Base-by-base conservation (phyloP, 2,329 filamentous ascomycete genomes). In the Diaporthe ilicicola region DNA sequence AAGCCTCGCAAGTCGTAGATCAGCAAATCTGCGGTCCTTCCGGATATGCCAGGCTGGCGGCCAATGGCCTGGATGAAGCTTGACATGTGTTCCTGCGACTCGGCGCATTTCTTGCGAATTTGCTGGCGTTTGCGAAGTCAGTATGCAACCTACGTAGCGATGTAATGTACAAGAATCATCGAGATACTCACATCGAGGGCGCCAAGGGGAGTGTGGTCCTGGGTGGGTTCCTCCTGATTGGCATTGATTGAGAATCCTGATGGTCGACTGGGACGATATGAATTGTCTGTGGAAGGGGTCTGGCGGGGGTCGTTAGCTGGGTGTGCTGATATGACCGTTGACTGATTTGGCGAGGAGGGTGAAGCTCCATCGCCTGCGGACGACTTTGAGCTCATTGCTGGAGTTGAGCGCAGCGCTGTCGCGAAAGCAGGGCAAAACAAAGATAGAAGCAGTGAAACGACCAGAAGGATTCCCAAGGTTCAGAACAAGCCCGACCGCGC, bases 1-100 rank as follows among this genome's bases (percentile, higher is more conserved):
- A 70, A 44, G 15, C 19, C 39, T 5, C 55, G 55, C 44, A 73
- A 22, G 54, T 73, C 72, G 34, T 70, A 70, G 55, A 48, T 62
- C 29, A 73, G 10, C 5, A 72, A 32, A 44, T 70, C 66, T 27
- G 44, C 24, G 15, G 69, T 55, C 19, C 34, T 66, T 9, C 37
- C 48, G 9, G 72, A 59, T 42, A 73, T 56, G 19, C 70, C 72
- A 67, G 72, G 67, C 70, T 65, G 62, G 22, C 46, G 55, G 17
- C 42, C 48, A 15, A 73, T 34, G n/a, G 70, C 72, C 37, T 73
- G 66, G 17, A 55, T 59, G 15, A 72, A 53, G 9, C 50, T 37
- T 15, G 42, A 46, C 34, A 73, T 37, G 15, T 55, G 62, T 22
- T 37, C 9, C 66, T 72, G 72, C 8, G 61, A 39, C 4, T 48